Evolutionary conservation across 2,329 filamentous ascomycete species (phyloP), one percentile per base, ranked within the genome.

Genomic region (Cytospora piceicola): DNA sequence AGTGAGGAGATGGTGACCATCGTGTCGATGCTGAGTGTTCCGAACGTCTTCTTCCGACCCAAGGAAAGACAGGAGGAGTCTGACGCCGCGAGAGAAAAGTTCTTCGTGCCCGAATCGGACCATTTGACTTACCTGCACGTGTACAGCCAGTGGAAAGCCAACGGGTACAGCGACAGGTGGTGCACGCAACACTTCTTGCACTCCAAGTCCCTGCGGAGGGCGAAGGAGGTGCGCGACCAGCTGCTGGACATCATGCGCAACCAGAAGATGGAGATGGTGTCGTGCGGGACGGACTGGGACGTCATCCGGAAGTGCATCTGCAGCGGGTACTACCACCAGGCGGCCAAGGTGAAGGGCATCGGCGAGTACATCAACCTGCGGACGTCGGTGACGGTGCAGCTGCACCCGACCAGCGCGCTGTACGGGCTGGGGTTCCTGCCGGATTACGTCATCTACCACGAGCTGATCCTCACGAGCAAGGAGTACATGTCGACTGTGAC

Each of bases 401-500:
- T 99, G 34, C 96, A 99, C 75, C 95, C 95, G 1, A 99, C 95
- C 0, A 94, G 90, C 69, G 93, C 95, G 1, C 85, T 99, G 0
- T 98, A 97, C 75, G 95, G 95, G 29, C 84, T 93, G 1, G 95
- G 95, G 4, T 96, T 97, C 77, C 86, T 97, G 29, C 95, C 96
- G 1, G 95, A 99, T 75, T 98, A 98, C 74, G 93, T 99, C 61
- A 89, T 99, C 52, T 99, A 99, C 78, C 95, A 99, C 81, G 95
- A 99, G 78, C 86, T 99, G 66, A 97, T 99, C 72, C 87, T 99
- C 67, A 99, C 95, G 0, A 92, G 90, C 65, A 97, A 97, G 75
- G 95, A 98, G 76, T 99, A 98, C 81, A 97, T 99, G 88, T 96
- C 92, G 3, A 97, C 93, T 5, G 95, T 99, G 12, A 99, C 95